Base-by-base conservation (phyloP, 371 early-diverging fungal genomes). In the Mortierella sp. region DNA sequence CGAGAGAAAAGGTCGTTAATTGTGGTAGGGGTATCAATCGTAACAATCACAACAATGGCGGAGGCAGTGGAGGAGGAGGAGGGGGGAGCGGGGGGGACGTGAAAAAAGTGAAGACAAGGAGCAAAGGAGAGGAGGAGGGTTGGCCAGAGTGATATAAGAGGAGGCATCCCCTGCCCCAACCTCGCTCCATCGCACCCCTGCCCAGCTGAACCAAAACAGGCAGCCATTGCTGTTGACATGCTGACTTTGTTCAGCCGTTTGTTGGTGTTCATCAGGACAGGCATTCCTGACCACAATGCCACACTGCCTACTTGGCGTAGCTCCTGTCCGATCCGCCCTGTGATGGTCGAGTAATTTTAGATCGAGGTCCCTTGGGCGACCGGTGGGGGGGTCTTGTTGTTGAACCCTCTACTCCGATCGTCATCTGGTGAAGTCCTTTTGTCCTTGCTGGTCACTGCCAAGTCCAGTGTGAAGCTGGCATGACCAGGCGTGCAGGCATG, bases 41-140 rank as follows among this genome's bases (percentile, higher is more conserved):
- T 60, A 50, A 52, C 44, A 60, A 34, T 40, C 60, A 60, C 60
- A 60, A 60, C 52, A 60, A 44, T 52, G 60, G 34, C 49, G n/a
- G 19, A 21, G n/a, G 19, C n/a, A 25, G 17, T 39, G 54, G 47
- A 41, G 25, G 41, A 22, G 21, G 44, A 27, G 49, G 31, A 31
- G 34, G 47, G 52, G 45, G 31, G 43, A 21, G 55, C 27, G 13
- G 25, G 29, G n/a, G 54, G 45, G 29, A 28, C 14, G 31, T 25
- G 52, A 19, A 34, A 44, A 54, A 19, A 34, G 44, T 25, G 48
- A 46, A 24, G 14, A 54, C 34, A 27, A 47, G 29, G 6, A 3
- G 31, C 14, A 31, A 31, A 13, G 28, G 53, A 37, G 39, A 40
- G 0, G 40, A 27, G 25, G 24, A 46, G 44, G 14, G 39, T 10